Evolutionary conservation across 2,329 filamentous ascomycete species (phyloP).

Genomic region (Zelopaecilomyces penicillatus): DNA sequence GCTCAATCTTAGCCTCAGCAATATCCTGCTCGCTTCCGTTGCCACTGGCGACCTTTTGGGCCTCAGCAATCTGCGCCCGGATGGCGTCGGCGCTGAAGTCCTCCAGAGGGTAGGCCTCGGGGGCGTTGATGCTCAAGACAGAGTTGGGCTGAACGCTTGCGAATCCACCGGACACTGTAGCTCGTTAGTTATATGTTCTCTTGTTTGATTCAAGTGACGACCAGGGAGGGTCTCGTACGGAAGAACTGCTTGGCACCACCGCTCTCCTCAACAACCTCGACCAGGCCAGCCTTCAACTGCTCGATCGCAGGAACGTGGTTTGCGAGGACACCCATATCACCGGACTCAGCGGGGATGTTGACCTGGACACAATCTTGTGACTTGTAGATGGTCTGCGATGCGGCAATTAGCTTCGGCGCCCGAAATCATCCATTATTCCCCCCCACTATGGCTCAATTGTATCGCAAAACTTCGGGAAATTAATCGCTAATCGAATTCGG

Average conservation of each 20-base stretch:
- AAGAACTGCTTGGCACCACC: constrained; percentile 94
- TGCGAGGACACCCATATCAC: constrained; percentile 98
- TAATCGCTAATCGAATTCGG: constrained; percentile 11
- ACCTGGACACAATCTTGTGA: constrained; percentile 77
- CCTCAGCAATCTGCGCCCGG: constrained; percentile 82
- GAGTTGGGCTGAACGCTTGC: constrained; percentile 95
- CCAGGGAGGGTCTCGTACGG: constrained; percentile 55
- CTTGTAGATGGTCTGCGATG: constrained; percentile 60
- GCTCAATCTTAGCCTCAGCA: constrained; percentile 97
- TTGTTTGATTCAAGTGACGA: neutral
- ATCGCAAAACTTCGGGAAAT: constrained; percentile 16
- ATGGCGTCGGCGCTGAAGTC: constrained; percentile 93
- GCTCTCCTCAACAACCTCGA: constrained; percentile 92
- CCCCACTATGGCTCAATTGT: constrained; percentile 19
- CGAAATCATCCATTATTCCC: constrained; percentile 17
- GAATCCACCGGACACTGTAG: constrained; percentile 85
- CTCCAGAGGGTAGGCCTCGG: constrained; percentile 89
- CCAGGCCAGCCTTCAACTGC: constrained; percentile 92
- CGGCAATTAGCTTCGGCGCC: constrained; percentile 39
- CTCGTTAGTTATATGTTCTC: constrained; percentile 4
- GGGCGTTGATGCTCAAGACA: constrained; percentile 92
- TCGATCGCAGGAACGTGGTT: constrained; percentile 99
- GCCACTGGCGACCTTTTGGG: constrained; percentile 87
- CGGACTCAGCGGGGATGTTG: constrained; percentile 96
- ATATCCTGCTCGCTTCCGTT: constrained; percentile 93